Evolutionary conservation across 208 protist genomes (phyloP).

Genomic region (Angomonas deanei): DNA sequence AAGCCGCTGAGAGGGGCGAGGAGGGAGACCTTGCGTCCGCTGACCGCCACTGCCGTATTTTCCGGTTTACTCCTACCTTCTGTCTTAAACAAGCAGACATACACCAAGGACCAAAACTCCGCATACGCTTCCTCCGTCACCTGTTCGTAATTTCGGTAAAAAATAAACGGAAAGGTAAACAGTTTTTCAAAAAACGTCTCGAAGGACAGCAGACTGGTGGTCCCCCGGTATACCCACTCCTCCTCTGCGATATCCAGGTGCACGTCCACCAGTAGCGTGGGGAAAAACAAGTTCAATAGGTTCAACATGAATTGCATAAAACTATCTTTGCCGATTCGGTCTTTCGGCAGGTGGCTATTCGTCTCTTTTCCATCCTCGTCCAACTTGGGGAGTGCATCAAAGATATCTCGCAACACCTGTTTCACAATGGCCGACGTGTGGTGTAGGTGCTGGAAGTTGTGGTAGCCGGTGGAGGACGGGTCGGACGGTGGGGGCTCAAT

Average conservation of each 20-base stretch:
- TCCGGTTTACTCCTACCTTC: background rate
- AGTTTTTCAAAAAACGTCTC: slow-evolving; percentile 80
- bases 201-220: slow-evolving; percentile 59
- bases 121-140: slow-evolving; percentile 56
- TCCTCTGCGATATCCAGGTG: slow-evolving; percentile 79
- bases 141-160: slow-evolving; percentile 49
- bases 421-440: slow-evolving; percentile 24
- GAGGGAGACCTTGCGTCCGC: background rate
- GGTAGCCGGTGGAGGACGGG: slow-evolving; percentile 10
- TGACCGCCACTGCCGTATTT: too few relatives aligned
- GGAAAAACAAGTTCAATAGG: slow-evolving; percentile 81
- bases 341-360: background rate
- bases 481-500: slow-evolving; percentile 29
- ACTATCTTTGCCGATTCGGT: slow-evolving; percentile 40
- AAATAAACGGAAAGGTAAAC: slow-evolving; percentile 77
- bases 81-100: slow-evolving; percentile 53
- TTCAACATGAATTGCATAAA: slow-evolving; percentile 74
- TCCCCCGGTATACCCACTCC: slow-evolving; percentile 82
- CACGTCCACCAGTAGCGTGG: slow-evolving; percentile 26
- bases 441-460: slow-evolving; percentile 41
- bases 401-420: slow-evolving; percentile 70
- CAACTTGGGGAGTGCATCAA: slow-evolving; percentile 45
- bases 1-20: slow-evolving; percentile 1
- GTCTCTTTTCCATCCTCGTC: slow-evolving; percentile 30
- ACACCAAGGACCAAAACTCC: slow-evolving; percentile 77